These are phyloP conservation scores for Xylaria palmicola DNA, from an alignment of 495 filamentous ascomycete genomes.

Conservation along the genomic window DNA sequence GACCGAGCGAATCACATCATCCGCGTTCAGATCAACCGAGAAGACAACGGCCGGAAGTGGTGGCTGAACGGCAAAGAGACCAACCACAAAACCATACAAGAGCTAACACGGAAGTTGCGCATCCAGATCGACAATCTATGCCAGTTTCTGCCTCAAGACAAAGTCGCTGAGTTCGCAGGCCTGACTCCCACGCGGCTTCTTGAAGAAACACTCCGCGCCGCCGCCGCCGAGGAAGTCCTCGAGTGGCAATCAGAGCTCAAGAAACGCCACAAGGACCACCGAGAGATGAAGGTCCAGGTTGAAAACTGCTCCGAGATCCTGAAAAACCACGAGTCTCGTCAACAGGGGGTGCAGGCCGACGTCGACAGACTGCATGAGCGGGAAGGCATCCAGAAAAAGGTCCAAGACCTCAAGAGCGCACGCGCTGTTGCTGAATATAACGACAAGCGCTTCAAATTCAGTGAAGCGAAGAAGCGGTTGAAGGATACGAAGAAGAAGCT, in stretches of 20 bases:
- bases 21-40: conserved; percentile 70
- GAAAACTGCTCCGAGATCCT: conserved; percentile 61
- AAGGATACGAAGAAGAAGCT: conserved; percentile 52
- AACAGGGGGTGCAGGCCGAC: conserved; percentile 75
- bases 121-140: conserved; percentile 98
- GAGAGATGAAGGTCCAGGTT: conserved; percentile 58
- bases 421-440: conserved; percentile 66
- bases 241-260: conserved; percentile 77
- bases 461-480: conserved; percentile 46
- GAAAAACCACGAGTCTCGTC: conserved; percentile 64
- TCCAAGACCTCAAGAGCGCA: conserved; percentile 64
- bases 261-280: conserved; percentile 65
- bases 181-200: conserved; percentile 84
- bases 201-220: conserved; percentile 79
- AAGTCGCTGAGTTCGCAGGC: conserved; percentile 89
- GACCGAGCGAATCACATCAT: conserved; percentile 67
- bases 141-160: conserved; percentile 96
- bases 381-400: conserved; percentile 60
- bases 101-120: conserved; percentile 63
- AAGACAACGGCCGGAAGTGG: conserved; percentile 76
- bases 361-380: conserved; percentile 81
- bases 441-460: conserved; percentile 40
- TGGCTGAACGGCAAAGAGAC: conserved; percentile 63
- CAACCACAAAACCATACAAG: conserved; percentile 58
- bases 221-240: conserved; percentile 75